Conservation (phyloP, 2,329 filamentous ascomycete genomes). For the Aspergillus clavatus region DNA sequence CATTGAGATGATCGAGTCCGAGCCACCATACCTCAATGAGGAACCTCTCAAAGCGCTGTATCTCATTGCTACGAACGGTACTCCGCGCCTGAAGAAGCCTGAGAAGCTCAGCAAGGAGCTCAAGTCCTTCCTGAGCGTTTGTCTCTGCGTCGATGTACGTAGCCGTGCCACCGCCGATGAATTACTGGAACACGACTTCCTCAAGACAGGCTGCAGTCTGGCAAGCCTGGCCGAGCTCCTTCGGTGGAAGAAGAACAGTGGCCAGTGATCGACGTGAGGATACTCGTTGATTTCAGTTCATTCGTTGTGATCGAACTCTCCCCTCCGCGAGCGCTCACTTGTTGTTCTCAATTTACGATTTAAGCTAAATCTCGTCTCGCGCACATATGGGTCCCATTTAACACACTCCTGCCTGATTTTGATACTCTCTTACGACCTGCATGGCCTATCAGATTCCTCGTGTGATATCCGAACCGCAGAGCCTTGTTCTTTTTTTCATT, state of each 20-base stretch:
- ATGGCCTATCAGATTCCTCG: slow-evolving; percentile 15
- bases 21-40: slow-evolving; percentile 96
- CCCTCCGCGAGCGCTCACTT: slow-evolving; percentile 1
- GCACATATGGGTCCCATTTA: slow-evolving; percentile 32
- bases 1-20: slow-evolving; percentile 99
- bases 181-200: slow-evolving; percentile 84
- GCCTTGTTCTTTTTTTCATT: slow-evolving; percentile 16
- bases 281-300: too few species aligned
- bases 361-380: slow-evolving; percentile 22
- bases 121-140: slow-evolving; percentile 94
- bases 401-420: slow-evolving; percentile 22
- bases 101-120: slow-evolving; percentile 97
- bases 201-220: slow-evolving; percentile 83
- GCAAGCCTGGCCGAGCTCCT: slow-evolving; percentile 80
- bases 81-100: slow-evolving; percentile 93
- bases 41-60: slow-evolving; percentile 96
- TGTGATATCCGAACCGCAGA: slow-evolving; percentile 24
- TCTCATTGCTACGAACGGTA: slow-evolving; percentile 96
- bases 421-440: slow-evolving; percentile 22
- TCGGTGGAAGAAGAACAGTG: slow-evolving; percentile 54
- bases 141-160: slow-evolving; percentile 93
- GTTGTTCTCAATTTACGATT: slow-evolving; percentile 15
- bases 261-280: slow-evolving; percentile 33
- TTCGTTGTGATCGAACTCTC: too few species aligned
- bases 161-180: slow-evolving; percentile 88